Conservation (phyloP, 192 early-diverging fungal genomes). For the Gamsiella multidivaricata region DNA sequence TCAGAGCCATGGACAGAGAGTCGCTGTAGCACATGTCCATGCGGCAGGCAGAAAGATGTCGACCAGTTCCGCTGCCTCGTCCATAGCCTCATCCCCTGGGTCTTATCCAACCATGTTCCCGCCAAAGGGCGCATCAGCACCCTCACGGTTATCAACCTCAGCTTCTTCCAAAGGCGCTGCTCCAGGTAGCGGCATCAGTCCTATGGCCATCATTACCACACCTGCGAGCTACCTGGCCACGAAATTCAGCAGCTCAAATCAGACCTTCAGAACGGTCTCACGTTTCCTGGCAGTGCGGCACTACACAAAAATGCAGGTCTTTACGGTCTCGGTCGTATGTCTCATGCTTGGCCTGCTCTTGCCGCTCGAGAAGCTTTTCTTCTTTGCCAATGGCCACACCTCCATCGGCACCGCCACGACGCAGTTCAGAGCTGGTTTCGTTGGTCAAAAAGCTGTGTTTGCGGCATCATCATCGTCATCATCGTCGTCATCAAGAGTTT, state of each 20-base stretch:
- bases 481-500: not conserved
- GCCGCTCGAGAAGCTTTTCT: constrained; percentile 53
- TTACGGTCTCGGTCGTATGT: constrained; percentile 52
- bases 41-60: constrained; percentile 35
- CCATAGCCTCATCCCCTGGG: constrained; percentile 31
- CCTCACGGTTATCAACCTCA: constrained; percentile 5
- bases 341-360: constrained; percentile 54
- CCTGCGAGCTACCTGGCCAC: constrained; percentile 18
- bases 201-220: not conserved
- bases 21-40: constrained; percentile 20
- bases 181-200: constrained; percentile 3
- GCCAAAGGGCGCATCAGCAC: constrained; percentile 8
- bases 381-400: constrained; percentile 11
- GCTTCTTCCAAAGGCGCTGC: not conserved
- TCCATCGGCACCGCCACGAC: not conserved
- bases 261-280: constrained; percentile 29
- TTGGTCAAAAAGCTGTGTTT: constrained; percentile 3
- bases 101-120: constrained; percentile 44
- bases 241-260: constrained; percentile 30
- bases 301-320: constrained; percentile 57
- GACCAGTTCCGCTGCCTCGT: constrained; percentile 18
- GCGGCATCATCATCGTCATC: not conserved
- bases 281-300: constrained; percentile 45
- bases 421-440: constrained; percentile 12
- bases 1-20: not conserved